Base-by-base conservation (phyloP, 2,329 filamentous ascomycete genomes). In the Triangularia setosa region DNA sequence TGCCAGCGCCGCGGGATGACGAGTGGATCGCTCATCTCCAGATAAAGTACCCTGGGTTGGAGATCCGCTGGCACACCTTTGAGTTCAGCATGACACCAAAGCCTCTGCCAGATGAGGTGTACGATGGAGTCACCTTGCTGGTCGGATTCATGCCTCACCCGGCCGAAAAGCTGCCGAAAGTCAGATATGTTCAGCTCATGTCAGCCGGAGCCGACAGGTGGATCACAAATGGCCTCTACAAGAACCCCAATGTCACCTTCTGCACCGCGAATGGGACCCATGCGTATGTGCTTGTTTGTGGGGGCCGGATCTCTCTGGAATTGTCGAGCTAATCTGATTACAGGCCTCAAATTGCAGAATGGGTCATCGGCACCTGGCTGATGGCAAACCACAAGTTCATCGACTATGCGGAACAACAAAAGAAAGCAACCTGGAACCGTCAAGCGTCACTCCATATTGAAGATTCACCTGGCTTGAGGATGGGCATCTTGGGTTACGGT, bases 401-500 rank as follows among this genome's bases (percentile, higher is more conserved):
- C 8, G 55, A 53, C 27, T 71, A 71, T 55, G 61, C 65, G 11
- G 68, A 64, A 25, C 57, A 68, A 63, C 67, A 72, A 53, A 62
- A 67, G 5, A 64, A 70, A 28, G 53, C 9, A 1, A 63, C 57
- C 8, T 70, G 62, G 58, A 55, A 58, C 12, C 65, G 68, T 24
- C 24, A 63, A 0, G 11, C 44, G 0, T 44, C 55, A 3, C 58
- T 66, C 2, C 25, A 54, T 3, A 65, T 64, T 24, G 55, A 67
- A 8, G 78, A 79, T 67, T 76, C 77, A 0, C 69, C 73, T 1
- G 72, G 74, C 0, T 70, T 73, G 28, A 72, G 76, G 16, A 75
- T 79, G 77, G 77, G 76, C 4, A 72, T 81, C 58, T 71, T 81
- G 9, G 79, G 79, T 11, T 82, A 82, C 64, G 79, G 80, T 35